These are phyloP conservation scores for Sporothrix globosa DNA, from an alignment of 2,329 filamentous ascomycete genomes.

Conservation along the genomic window DNA sequence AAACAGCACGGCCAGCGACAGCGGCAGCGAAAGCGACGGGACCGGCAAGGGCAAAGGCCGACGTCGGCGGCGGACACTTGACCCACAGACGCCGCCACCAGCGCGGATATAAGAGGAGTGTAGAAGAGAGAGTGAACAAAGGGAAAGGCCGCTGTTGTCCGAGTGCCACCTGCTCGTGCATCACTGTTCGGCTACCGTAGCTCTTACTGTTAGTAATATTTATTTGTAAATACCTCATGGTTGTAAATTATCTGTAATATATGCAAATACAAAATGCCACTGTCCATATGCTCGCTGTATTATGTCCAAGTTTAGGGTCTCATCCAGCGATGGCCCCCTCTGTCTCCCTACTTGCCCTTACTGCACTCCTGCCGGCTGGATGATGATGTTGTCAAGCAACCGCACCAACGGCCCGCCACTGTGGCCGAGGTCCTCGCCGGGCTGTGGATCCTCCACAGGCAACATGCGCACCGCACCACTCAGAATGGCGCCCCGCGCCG, in stretches of 20 bases:
- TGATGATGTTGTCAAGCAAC: constrained; percentile 90
- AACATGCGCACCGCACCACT: constrained; percentile 92
- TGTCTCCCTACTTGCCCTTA: background rate
- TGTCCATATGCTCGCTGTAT: constrained; percentile 17
- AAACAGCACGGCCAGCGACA: background rate
- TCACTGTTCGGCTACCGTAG: background rate
- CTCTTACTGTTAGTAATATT: background rate
- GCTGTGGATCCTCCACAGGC: constrained; percentile 69
- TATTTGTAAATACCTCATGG: background rate
- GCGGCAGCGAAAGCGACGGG: background rate
- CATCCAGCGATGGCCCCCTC: background rate
- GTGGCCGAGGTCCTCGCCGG: constrained; percentile 75
- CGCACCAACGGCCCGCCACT: constrained; percentile 75
- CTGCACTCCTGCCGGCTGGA: constrained; percentile 50
- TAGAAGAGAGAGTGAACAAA: background rate
- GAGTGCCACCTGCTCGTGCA: background rate
- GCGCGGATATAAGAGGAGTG: constrained; percentile 19
- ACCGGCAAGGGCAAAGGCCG: constrained; percentile 7
- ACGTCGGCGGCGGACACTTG: constrained; percentile 25
- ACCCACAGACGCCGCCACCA: constrained; percentile 22
- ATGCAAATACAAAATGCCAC: background rate
- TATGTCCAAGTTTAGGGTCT: background rate
- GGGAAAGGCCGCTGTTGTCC: background rate
- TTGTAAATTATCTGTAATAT: background rate
- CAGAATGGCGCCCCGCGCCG: constrained; percentile 73